phyloP scores from a whole-genome alignment of 345 rosid species.

The Bruguiera parviflora region DNA sequence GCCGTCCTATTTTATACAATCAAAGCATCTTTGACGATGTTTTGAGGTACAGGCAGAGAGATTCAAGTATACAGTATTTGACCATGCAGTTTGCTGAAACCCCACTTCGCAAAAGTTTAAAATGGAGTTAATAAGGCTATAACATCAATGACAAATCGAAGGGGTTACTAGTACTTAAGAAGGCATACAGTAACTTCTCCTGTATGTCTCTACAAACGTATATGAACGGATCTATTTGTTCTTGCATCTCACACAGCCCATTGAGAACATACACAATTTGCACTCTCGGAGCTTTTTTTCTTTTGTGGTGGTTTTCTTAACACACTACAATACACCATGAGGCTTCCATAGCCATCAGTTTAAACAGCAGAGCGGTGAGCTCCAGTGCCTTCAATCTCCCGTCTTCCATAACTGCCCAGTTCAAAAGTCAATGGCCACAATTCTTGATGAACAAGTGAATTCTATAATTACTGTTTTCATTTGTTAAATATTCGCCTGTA shows the following conservation, averaged over 20 bases:
- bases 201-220: no score
- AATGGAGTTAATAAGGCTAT: background rate
- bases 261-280: background rate
- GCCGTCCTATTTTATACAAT: no score
- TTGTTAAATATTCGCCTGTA: background rate
- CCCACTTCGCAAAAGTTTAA: background rate
- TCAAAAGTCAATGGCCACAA: background rate
- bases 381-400: background rate
- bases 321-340: background rate
- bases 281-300: background rate
- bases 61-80: no score
- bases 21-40: no score
- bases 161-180: no score
- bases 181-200: no score
- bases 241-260: background rate
- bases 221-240: background rate
- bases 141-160: no score
- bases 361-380: background rate
- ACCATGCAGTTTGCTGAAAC: no score
- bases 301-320: background rate
- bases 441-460: background rate
- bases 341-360: background rate
- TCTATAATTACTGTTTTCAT: background rate
- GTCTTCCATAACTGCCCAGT: background rate
- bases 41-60: no score